Evolutionary conservation across 345 rosid species (phyloP), one percentile per base, ranked within the genome.

Genomic region (Populus alba): DNA sequence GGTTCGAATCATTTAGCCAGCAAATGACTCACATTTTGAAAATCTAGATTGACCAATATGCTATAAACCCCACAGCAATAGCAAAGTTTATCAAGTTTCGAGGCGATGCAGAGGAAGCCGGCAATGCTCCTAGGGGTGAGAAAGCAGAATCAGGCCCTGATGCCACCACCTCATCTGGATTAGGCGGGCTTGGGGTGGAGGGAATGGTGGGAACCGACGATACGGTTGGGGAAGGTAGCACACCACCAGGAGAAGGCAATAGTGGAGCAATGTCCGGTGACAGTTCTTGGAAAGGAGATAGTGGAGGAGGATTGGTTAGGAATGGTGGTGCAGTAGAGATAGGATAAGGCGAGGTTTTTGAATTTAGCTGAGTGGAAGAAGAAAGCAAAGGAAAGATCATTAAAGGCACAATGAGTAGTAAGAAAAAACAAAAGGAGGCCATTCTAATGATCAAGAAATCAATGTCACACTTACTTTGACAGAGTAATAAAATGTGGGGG

Each of bases 241-340:
- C 74, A 22, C 84, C 87, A 1, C 97, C 95, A 0, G 91, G 90
- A 68, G 97, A 88, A 61, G 98, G 98, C 77, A 90, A 80, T 6
- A 94, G 86, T 5, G 98, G 94, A 81, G 94, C 88, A 41, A 94
- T 87, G 55, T 94, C 97, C 2, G 98, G 98, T 0, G 98, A 88
- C 68, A 92, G 68, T 70, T 84, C 87, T 53, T 84, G 87, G 82
- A 81, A 79, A 51, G 90, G 85, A 80, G 89, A 84, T 7, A 35
- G n/a, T 10, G 77, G 63, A 43, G 82, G 79, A 29, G 85, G 71
- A 20, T 82, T 67, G 29, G 83, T 74, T 71, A 84, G 70, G 7
- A 85, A 80, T 25, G 85, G 67, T 22, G 88, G 83, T 55, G 87
- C 78, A 72, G 91, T 73, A 4, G 92, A 41, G 80, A 76, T 80